Conservation (phyloP, 768 basidiomycete species). For the Symmetrospora coprosmae region DNA sequence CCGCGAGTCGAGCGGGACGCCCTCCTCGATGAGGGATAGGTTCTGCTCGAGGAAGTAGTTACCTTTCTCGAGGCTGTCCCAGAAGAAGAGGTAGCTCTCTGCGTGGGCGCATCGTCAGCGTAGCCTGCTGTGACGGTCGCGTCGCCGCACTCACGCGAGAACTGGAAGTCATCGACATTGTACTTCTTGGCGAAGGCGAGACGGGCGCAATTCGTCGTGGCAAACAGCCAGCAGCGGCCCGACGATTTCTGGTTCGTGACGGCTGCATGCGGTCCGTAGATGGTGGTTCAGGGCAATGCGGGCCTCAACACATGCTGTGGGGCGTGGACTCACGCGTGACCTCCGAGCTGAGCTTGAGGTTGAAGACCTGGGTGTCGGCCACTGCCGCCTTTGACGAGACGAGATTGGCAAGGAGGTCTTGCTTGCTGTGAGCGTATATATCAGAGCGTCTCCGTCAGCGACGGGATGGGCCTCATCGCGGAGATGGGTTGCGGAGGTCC, state of each 20-base stretch:
- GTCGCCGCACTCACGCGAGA: slow-evolving; percentile 64
- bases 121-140: neutral
- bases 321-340: slow-evolving; percentile 1
- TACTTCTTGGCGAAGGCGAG: neutral
- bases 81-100: slow-evolving; percentile 55
- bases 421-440: neutral
- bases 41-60: slow-evolving; percentile 60
- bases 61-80: slow-evolving; percentile 76
- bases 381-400: neutral
- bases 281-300: neutral
- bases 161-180: slow-evolving; percentile 50
- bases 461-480: neutral
- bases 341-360: slow-evolving; percentile 28
- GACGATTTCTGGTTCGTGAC: slow-evolving; percentile 33
- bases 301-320: neutral
- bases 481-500: neutral
- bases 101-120: neutral
- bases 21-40: slow-evolving; percentile 62
- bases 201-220: slow-evolving; percentile 54
- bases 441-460: neutral
- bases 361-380: slow-evolving; percentile 27
- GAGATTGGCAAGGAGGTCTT: slow-evolving; percentile 14
- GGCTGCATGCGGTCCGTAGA: no score
- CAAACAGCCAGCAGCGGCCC: slow-evolving; percentile 50
- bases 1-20: slow-evolving; percentile 70